Base-by-base conservation (phyloP, 495 filamentous ascomycete species). In the Aspergillus heteromorphus region DNA sequence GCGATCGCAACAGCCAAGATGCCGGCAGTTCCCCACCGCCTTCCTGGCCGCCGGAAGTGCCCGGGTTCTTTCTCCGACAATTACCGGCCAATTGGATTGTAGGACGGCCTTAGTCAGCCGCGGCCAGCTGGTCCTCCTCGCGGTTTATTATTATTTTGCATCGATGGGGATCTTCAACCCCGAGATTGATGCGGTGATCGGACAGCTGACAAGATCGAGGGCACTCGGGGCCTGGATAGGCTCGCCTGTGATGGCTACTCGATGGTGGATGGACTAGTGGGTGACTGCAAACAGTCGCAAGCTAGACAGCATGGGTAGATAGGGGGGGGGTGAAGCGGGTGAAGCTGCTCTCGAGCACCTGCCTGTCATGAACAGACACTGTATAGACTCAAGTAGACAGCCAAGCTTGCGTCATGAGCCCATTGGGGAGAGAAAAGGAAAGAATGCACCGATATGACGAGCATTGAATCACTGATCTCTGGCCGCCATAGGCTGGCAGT, bases 1-100 rank as follows among this genome's bases (percentile, higher is more conserved):
- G 23, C 23, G 23, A 27, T 38, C 11, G 34, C 34, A 38, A n/a
- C 34, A 4, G 8, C 2, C 31, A 4, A 10, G 31, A 21, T 10
- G 21, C 18, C 1, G 55, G 55, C 55, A 53, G 49, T 49, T 43
- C 40, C 23, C 16, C 36, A 53, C 55, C 55, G 49, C 55, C 30
- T 31, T 36, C 9, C 38, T 43, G 45, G 42, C 45, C 45, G 45
- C 45, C 36, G 23, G 25, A 40, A 16, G 31, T 36, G 11, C 14
- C 30, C 20, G 19, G n/a, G 36, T n/a, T 40, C 30, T n/a, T 14
- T 23, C 9, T 23, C 30, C 31, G 19, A 25, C 54, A 27, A 27
- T 27, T 7, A 27, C 23, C 23, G 23, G n/a, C n/a, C 23, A 27
- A 27, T 9, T 4, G n/a, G 34, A 14, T 38, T 38, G 34, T 38